Conservation (phyloP, 1,284 basidiomycete genomes). For the Puccinia brachypodii region DNA sequence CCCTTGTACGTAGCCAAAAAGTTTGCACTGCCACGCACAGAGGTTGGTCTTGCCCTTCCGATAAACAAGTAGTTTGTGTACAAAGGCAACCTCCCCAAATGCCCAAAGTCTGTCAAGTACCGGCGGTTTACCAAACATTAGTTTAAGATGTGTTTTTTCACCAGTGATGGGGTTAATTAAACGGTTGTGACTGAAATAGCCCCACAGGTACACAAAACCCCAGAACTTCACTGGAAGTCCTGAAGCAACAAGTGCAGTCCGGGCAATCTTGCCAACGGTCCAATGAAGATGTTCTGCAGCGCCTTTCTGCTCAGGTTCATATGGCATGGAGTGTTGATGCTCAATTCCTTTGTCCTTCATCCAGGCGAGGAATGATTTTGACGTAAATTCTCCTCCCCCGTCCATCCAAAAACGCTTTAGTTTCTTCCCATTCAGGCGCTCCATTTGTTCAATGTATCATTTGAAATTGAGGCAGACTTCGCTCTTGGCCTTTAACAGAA, state of each 20-base stretch:
- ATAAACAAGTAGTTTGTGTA: neutral
- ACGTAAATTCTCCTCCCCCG: neutral
- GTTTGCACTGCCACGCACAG: neutral
- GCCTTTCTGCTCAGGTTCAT: constrained; percentile 48
- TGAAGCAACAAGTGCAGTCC: neutral
- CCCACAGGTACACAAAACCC: constrained; percentile 16
- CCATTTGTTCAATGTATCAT: neutral
- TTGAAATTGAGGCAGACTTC: neutral
- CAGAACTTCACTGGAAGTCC: constrained; percentile 15
- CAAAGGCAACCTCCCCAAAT: constrained; percentile 35
- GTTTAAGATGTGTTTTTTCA: constrained; percentile 2
- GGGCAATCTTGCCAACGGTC: constrained; percentile 20
- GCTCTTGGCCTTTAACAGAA: neutral
- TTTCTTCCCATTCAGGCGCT: neutral
- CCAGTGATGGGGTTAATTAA: constrained; percentile 17
- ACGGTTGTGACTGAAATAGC: constrained; percentile 8
- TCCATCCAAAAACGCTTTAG: constrained; percentile 34
- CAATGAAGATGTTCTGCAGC: constrained; percentile 27
- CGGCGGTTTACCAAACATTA: neutral
- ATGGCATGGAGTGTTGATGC: constrained; percentile 11
- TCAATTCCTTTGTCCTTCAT: constrained; percentile 20
- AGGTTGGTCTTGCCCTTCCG: neutral
- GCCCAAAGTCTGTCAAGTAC: neutral
- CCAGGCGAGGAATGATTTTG: neutral
- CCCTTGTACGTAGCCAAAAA: constrained; percentile 9